Evolutionary conservation across 352 stramenopile genomes (phyloP).

Genomic region (Thalassiosira livingstoniorum): DNA sequence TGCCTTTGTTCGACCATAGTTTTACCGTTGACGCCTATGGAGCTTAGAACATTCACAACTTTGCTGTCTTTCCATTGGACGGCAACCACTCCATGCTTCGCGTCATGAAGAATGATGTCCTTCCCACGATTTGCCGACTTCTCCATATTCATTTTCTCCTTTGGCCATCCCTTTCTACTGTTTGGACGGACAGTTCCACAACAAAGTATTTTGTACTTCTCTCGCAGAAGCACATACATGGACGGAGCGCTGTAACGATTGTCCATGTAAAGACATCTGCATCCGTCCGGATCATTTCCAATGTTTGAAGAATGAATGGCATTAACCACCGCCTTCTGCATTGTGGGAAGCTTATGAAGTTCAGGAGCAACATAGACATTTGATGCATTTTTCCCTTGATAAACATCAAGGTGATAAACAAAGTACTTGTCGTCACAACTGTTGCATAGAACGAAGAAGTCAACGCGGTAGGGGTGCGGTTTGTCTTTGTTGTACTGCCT

Average conservation of each 20-base stretch:
- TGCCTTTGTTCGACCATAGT: background rate
- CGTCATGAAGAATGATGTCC: background rate
- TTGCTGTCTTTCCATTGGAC: constrained; percentile 7
- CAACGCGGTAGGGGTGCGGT: too few species aligned
- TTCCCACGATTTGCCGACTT: background rate
- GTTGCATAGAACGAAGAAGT: background rate
- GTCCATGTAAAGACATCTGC: background rate
- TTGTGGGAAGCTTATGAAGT: background rate
- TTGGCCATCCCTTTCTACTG: background rate
- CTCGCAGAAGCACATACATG: background rate
- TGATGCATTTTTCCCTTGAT: constrained; percentile 6
- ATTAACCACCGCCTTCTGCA: background rate
- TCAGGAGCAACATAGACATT: background rate
- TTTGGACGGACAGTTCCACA: background rate
- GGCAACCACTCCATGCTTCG: background rate
- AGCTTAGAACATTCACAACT: background rate
- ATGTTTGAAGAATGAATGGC: too few species aligned
- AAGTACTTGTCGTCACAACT: background rate
- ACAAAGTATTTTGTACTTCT: background rate
- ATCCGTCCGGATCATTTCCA: background rate
- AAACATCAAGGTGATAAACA: constrained; percentile 8
- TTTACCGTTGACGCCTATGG: background rate
- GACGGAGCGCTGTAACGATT: background rate
- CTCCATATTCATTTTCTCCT: background rate
- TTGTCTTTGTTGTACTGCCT: too few species aligned